Evolutionary conservation across 345 rosid genomes (phyloP).

Genomic region (Salix purpurea): DNA sequence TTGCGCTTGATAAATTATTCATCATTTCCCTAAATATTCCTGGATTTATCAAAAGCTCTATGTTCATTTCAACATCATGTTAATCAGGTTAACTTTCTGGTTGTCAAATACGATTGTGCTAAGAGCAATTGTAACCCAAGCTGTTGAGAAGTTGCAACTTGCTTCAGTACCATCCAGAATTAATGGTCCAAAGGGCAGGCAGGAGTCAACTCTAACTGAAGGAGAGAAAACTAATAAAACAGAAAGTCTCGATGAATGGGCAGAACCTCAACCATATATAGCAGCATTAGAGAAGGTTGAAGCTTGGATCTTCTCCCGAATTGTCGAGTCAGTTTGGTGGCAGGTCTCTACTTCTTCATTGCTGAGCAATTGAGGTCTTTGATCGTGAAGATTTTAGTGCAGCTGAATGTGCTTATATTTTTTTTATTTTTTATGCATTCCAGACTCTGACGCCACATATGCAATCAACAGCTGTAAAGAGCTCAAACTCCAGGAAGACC

Average conservation of each 20-base stretch:
- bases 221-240: slow-evolving; percentile 7
- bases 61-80: not conserved
- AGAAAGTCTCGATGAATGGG: slow-evolving; percentile 51
- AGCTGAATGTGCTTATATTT: not conserved
- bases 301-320: slow-evolving; percentile 81
- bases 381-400: not conserved
- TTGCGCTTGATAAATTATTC: not conserved
- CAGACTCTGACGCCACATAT: slow-evolving; percentile 88
- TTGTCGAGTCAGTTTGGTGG: slow-evolving; percentile 94
- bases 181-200: slow-evolving; percentile 2
- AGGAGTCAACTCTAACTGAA: slow-evolving; percentile 9
- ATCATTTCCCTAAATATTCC: not conserved
- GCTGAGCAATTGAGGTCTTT: not conserved
- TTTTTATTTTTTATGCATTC: slow-evolving; percentile 9
- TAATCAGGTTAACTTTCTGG: slow-evolving; percentile 86
- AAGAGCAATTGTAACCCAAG: slow-evolving; percentile 56
- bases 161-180: slow-evolving; percentile 5
- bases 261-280: slow-evolving; percentile 49
- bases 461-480: slow-evolving; percentile 66
- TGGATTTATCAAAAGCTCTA: slow-evolving; percentile 3
- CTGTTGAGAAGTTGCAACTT: slow-evolving; percentile 33
- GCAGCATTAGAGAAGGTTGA: slow-evolving; percentile 77
- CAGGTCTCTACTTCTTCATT: slow-evolving; percentile 49
- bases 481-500: slow-evolving; percentile 52
- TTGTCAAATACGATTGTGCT: slow-evolving; percentile 74